These are phyloP conservation scores for Anisodus acutangulus DNA, from an alignment of 257 asterid genomes.

Conservation along the genomic window DNA sequence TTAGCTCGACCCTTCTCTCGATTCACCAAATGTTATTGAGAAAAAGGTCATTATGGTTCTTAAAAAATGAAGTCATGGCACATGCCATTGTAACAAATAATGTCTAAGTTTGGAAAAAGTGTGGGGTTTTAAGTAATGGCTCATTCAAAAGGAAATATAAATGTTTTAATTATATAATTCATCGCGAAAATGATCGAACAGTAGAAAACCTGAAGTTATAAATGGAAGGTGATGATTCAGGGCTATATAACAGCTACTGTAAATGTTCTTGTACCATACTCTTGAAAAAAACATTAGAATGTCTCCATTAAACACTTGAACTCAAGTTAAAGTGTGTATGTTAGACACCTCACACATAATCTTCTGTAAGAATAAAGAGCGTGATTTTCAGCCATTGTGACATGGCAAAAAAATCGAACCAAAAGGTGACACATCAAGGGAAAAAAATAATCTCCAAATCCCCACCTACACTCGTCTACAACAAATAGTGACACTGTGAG, in stretches of 20 bases:
- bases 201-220: conserved; percentile 48
- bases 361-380: no score
- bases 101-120: conserved; percentile 46
- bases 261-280: not conserved
- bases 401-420: no score
- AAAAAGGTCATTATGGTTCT: conserved; percentile 54
- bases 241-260: conserved; percentile 4
- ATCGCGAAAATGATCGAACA: conserved; percentile 56
- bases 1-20: no score
- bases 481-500: no score
- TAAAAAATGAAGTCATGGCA: conserved; percentile 54
- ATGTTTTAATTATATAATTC: conserved; percentile 43
- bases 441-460: no score
- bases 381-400: no score
- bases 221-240: conserved; percentile 41
- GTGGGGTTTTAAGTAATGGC: conserved; percentile 42
- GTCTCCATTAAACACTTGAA: no score
- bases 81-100: conserved; percentile 75
- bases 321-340: no score
- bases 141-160: conserved; percentile 52
- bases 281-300: not conserved
- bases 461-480: no score
- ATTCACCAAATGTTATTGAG: conserved; percentile 43
- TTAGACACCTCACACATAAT: no score
- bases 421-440: no score